Evolutionary conservation across 305 asterid species (phyloP), one percentile per base, ranked within the genome.

Genomic region (Coffea humblotiana): DNA sequence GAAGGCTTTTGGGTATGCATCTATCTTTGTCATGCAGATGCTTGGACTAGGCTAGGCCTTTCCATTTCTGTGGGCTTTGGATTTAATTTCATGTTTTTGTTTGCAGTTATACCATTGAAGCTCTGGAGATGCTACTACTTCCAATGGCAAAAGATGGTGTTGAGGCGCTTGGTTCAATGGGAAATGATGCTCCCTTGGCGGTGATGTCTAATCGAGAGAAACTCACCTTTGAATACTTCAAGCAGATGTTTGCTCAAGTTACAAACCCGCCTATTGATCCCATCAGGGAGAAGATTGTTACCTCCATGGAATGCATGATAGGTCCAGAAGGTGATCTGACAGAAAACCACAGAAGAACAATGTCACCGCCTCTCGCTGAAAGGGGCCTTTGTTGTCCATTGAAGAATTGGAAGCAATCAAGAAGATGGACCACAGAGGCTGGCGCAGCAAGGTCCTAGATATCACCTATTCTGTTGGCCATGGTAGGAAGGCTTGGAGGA

Each of bases 261-360:
- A 96, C 99, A 47, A 96, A 96, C 77, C 99, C 99, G 72, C 98
- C 98, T 1, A 96, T 96, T 52, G 99, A 96, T 82, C 99, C 99
- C 43, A 96, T 96, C 9, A 85, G 99, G 83, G 99, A 96, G 91
- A 96, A 94, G 91, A 96, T 96, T 79, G 99, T 96, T 78, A 96
- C 98, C 85, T 96, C 98, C 68, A 94, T 87, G 91, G 92, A 93
- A 80, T 96, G 99, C 86, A 96, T 96, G 99, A 79, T 96, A 32
- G 99, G 99, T 65, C 99, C 99, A 11, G 99, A 96, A 89, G 98
- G 98, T 21, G 99, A 96, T 89, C 98, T 94, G 65, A 94, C 99
- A 21, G 99, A 96, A 96, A 87, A 90, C 97, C 82, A 94, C 98
- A 14, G 99, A 94, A 85, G 96, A 93, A 84, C 99, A 96, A 81